These are phyloP conservation scores for Coemansia sp. DNA, from an alignment of 371 early-diverging fungal genomes.

Conservation along the genomic window DNA sequence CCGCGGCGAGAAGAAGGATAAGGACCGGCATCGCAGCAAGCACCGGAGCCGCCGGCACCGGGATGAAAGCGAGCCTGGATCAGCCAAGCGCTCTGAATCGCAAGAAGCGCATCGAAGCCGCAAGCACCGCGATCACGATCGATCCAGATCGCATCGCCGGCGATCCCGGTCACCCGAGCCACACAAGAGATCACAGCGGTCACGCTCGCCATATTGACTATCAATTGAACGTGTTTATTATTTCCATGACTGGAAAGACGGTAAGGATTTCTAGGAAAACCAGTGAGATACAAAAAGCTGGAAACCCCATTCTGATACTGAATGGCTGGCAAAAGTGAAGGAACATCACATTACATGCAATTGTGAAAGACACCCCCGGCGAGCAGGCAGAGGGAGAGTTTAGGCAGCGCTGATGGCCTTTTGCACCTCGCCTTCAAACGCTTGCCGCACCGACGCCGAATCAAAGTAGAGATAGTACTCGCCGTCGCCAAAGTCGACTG, in stretches of 20 bases:
- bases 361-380: neutral
- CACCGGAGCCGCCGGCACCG: neutral
- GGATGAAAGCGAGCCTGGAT: neutral
- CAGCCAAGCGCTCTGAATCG: neutral
- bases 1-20: neutral
- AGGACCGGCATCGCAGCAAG: too few relatives aligned
- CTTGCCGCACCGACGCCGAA: constrained; percentile 19
- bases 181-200: constrained; percentile 11
- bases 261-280: neutral
- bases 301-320: too few relatives aligned
- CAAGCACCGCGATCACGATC: neutral
- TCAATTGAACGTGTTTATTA: neutral
- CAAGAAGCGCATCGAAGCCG: too few relatives aligned
- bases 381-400: neutral
- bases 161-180: constrained; percentile 6
- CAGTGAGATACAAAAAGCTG: too few relatives aligned
- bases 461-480: constrained; percentile 48
- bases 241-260: neutral
- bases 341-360: neutral
- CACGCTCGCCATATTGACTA: constrained; percentile 13
- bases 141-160: constrained; percentile 6
- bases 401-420: constrained; percentile 18
- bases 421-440: constrained; percentile 27
- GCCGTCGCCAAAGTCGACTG: constrained; percentile 32
- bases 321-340: neutral